Conservation (phyloP, 148 eudicot species). For the Persicaria maculosa region DNA sequence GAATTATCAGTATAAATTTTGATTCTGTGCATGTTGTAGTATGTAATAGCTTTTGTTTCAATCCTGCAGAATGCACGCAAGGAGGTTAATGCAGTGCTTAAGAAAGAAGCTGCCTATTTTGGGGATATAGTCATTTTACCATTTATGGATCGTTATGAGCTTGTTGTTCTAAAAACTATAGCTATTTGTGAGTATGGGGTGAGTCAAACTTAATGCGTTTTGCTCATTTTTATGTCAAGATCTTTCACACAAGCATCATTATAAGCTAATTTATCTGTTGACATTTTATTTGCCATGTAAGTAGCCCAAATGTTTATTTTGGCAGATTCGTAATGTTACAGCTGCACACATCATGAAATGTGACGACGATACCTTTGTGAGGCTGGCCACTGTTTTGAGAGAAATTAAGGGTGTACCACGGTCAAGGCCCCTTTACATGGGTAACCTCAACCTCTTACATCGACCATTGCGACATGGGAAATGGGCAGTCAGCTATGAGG, state of each 20-base stretch:
- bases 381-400: conserved; percentile 65
- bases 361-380: conserved; percentile 87
- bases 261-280: background rate
- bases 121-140: conserved; percentile 91
- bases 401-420: conserved; percentile 56
- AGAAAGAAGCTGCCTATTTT: conserved; percentile 91
- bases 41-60: background rate
- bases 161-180: conserved; percentile 92
- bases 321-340: conserved; percentile 68
- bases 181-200: conserved; percentile 93
- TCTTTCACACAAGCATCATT: background rate
- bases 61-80: conserved; percentile 66
- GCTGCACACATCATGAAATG: conserved; percentile 86
- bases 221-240: background rate
- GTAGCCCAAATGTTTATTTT: conserved; percentile 11
- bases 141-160: conserved; percentile 92
- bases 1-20: too few species aligned
- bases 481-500: conserved; percentile 97
- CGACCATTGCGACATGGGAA: conserved; percentile 87
- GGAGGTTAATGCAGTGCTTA: conserved; percentile 81
- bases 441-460: conserved; percentile 84
- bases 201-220: conserved; percentile 21
- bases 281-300: background rate
- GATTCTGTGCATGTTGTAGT: too few species aligned
- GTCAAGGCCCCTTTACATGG: conserved; percentile 70